These are phyloP conservation scores for Ustilago xerochloae DNA, from an alignment of 1,284 basidiomycete species.

Conservation along the genomic window DNA sequence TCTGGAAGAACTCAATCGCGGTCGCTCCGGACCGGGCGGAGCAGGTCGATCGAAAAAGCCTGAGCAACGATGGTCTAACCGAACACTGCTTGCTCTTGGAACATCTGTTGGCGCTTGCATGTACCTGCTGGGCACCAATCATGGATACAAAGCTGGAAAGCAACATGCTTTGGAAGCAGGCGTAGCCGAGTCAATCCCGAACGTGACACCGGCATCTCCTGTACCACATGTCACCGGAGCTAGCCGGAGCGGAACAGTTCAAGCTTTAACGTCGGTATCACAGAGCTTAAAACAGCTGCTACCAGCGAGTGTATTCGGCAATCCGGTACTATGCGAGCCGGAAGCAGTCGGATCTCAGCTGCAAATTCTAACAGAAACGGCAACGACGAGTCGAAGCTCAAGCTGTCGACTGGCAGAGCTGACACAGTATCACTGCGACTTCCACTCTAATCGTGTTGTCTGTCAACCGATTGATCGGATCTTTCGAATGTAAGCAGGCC, in stretches of 20 bases:
- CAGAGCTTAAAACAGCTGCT: constrained; percentile 2
- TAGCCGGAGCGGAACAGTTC: neutral
- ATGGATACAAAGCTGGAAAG: constrained; percentile 42
- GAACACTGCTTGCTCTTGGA: constrained; percentile 42
- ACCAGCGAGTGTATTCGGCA: no score
- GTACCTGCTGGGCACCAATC: constrained; percentile 39
- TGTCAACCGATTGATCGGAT: constrained; percentile 59
- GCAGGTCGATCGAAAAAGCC: constrained; percentile 17
- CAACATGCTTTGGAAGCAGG: constrained; percentile 13
- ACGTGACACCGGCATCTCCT: neutral
- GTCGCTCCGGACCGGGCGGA: constrained; percentile 1
- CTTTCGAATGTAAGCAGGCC: constrained; percentile 50
- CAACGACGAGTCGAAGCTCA: neutral
- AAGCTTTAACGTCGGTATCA: neutral
- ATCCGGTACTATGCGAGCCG: no score
- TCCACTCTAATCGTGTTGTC: constrained; percentile 39
- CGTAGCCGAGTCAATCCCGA: neutral
- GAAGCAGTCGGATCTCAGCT: neutral
- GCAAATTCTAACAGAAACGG: neutral
- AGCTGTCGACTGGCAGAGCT: constrained; percentile 46
- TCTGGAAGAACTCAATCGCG: constrained; percentile 34
- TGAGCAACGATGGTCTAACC: constrained; percentile 47
- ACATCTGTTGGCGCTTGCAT: constrained; percentile 44
- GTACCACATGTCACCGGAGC: neutral
- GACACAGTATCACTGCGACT: constrained; percentile 54